Base-by-base conservation (phyloP, 1,139 yeast species). In the Lodderomyces parapsilosis region DNA sequence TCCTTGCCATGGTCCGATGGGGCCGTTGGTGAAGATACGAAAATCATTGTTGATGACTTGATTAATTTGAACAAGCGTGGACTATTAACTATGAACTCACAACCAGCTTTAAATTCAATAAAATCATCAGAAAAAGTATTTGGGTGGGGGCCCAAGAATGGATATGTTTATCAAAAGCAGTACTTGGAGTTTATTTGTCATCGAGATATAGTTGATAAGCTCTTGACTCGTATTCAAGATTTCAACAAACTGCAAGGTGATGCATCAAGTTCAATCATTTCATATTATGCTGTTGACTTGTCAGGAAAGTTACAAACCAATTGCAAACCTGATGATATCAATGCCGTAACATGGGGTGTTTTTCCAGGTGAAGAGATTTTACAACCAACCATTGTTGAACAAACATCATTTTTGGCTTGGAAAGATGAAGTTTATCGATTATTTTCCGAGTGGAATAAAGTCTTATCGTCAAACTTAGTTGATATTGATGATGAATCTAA, bases 291-390 rank as follows among this genome's bases (percentile, higher is more conserved):
- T 3, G 91, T 88, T 39, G 84, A 86, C 60, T 69, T 72, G 43
- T 56, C 64, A 2, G 91, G 90, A 22, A 70, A 78, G 34, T 70
- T 88, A 49, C 56, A 64, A 33, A 74, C 80, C 33, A 91, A 91
- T 62, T 81, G 93, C 40, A 78, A 76, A 35, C 85, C 80, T 40
- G 86, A 82, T 47, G 86, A 84, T 50, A 90, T 95, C 52, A 90
- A 89, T 59, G 97, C 98, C 7, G 97, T 90, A 42, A 93, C 99
- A 11, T 93, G 99, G 99, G 98, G 96, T 50, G 88, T 87, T 34
- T 89, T 87, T 76, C 96, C 96, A 15, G 95, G 95, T 38, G 86
- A 86, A 60, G 96, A 89, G 65, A 86, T 89, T 42, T 74, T 87
- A 53, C 96, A 89, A 64, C 96, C 96, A 43, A 89, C 96, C 1